Evolutionary conservation across 2,329 filamentous ascomycete genomes (phyloP).

Genomic region (Aspergillus costaricaensis): DNA sequence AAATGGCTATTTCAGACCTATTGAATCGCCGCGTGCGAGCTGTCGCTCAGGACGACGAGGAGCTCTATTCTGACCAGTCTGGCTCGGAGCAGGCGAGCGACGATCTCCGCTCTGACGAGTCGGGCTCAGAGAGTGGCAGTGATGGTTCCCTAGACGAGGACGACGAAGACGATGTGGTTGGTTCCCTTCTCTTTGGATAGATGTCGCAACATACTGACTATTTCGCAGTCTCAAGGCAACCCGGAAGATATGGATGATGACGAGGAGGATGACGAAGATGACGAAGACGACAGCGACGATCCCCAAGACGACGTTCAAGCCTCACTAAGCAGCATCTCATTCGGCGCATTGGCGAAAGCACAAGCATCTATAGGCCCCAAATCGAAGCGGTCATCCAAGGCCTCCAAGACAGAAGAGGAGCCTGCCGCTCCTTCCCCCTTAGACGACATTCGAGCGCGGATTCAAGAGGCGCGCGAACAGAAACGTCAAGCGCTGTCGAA

Average conservation of each 20-base stretch:
- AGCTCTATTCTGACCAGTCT: conserved; percentile 33
- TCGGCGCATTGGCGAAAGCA: conserved; percentile 85
- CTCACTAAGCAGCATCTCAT: conserved; percentile 67
- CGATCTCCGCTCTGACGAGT: conserved; percentile 18
- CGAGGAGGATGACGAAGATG: conserved; percentile 40
- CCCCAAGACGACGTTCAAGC: conserved; percentile 41
- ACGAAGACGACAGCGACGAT: conserved; percentile 36
- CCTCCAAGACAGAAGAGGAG: conserved; percentile 15
- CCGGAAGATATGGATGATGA: conserved; percentile 41
- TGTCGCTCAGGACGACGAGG: conserved; percentile 46
- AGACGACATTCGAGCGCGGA: conserved; percentile 41
- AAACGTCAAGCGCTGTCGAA: conserved; percentile 38
- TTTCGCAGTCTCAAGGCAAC: conserved; percentile 22
- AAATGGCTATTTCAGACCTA: conserved; percentile 41
- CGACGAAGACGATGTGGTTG: conserved; percentile 15
- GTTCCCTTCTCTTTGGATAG: background rate
- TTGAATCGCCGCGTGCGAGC: conserved; percentile 48
- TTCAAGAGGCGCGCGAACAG: conserved; percentile 47
- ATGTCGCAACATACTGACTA: background rate
- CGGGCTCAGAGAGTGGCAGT: conserved; percentile 18
- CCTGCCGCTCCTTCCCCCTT: conserved; percentile 32
- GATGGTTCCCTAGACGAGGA: conserved; percentile 14
- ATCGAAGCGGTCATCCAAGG: conserved; percentile 34
- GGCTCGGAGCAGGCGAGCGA: conserved; percentile 24
- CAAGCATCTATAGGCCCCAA: conserved; percentile 65